These are phyloP conservation scores for Moringa oleifera DNA, from an alignment of 345 rosid genomes.

Conservation along the genomic window DNA sequence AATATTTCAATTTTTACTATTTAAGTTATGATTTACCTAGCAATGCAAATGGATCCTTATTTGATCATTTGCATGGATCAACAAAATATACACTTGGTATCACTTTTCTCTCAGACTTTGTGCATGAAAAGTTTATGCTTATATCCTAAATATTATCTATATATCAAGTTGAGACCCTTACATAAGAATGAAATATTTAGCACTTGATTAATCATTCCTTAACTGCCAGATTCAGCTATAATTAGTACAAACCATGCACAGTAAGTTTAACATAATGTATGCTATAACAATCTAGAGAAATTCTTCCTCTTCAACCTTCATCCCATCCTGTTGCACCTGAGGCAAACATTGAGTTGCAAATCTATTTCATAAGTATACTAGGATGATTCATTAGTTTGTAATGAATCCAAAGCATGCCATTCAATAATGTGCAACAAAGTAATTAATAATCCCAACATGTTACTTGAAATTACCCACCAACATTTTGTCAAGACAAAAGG, in stretches of 20 bases:
- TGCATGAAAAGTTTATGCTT: not conserved
- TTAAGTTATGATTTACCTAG: not conserved
- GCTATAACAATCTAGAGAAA: slow-evolving; percentile 92
- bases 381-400: slow-evolving; percentile 5
- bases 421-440: too few relatives aligned
- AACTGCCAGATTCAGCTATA: slow-evolving; percentile 22
- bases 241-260: slow-evolving; percentile 76
- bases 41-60: not conserved
- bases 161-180: slow-evolving; percentile 7
- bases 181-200: slow-evolving; percentile 24
- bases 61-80: not conserved
- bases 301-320: slow-evolving; percentile 98
- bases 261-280: slow-evolving; percentile 80
- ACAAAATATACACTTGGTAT: not conserved
- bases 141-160: not conserved
- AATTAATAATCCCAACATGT: too few relatives aligned
- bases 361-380: slow-evolving; percentile 4
- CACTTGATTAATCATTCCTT: slow-evolving; percentile 20
- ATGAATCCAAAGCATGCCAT: slow-evolving; percentile 4
- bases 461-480: too few relatives aligned
- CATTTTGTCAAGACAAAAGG: too few relatives aligned
- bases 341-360: slow-evolving; percentile 8
- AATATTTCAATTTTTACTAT: too few relatives aligned
- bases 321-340: slow-evolving; percentile 91
- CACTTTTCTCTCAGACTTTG: not conserved